Evolutionary conservation across 2,329 filamentous ascomycete species (phyloP).

Genomic region (Fusarium papillatum): DNA sequence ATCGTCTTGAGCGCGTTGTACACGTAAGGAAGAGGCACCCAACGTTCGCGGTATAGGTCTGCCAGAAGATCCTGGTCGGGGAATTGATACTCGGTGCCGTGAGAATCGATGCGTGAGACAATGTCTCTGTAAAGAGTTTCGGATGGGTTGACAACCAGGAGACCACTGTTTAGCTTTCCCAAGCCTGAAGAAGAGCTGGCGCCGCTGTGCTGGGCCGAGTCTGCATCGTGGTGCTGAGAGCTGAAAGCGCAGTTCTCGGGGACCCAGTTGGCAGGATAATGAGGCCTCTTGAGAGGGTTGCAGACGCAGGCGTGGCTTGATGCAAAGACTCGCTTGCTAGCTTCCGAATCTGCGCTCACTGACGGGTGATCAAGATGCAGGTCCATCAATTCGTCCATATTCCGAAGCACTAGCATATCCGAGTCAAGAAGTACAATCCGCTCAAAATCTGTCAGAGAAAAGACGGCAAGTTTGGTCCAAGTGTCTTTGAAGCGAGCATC

Average conservation of each 20-base stretch:
- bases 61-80: slow-evolving; percentile 23
- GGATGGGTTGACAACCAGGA: slow-evolving; percentile 22
- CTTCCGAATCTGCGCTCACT: accelerated
- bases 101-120: neutral
- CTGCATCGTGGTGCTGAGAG: slow-evolving; percentile 5
- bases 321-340: slow-evolving; percentile 15
- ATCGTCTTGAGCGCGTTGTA: slow-evolving; percentile 28
- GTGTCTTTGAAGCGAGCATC: neutral
- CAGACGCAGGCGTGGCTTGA: slow-evolving; percentile 28
- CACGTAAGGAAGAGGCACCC: slow-evolving; percentile 13
- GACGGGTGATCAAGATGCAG: neutral
- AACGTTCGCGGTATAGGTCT: slow-evolving; percentile 4
- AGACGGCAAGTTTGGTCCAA: slow-evolving; percentile 12
- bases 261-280: slow-evolving; percentile 18
- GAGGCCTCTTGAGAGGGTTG: slow-evolving; percentile 8
- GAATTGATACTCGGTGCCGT: neutral
- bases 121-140: neutral
- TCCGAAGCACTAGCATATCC: slow-evolving; percentile 14
- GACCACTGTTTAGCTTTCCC: slow-evolving; percentile 21
- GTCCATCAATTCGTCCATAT: slow-evolving; percentile 29
- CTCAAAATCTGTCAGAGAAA: slow-evolving; percentile 8
- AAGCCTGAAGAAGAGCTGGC: neutral
- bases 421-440: slow-evolving; percentile 22
- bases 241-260: slow-evolving; percentile 23
- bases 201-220: neutral